Percentiles rank a stretch among this genome's conserved stretches.
Conservation (phyloP, 2,329 filamentous ascomycete genomes). For the Fonsecaea erecta region DNA sequence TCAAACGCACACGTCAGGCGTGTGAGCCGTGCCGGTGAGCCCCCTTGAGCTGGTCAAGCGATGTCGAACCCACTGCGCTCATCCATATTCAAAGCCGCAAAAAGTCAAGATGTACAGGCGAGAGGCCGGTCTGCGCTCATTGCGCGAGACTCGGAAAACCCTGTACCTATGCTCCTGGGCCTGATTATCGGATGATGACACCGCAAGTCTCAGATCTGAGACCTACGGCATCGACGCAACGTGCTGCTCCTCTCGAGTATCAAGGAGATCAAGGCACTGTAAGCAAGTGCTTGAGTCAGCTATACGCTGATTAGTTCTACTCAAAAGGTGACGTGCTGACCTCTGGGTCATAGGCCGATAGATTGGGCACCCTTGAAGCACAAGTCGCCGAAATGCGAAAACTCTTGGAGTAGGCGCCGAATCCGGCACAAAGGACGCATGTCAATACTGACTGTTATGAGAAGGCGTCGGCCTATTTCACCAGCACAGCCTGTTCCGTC, state of each 20-base stretch:
- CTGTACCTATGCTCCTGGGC: constrained; percentile 39
- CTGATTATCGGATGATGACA: constrained; percentile 1
- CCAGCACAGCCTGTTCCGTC: neutral
- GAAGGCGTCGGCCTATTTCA: constrained; percentile 10
- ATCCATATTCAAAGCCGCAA: constrained; percentile 38
- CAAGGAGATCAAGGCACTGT: constrained; percentile 13
- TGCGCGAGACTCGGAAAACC: constrained; percentile 42
- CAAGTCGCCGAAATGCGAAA: constrained; percentile 17
- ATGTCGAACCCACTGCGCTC: neutral
- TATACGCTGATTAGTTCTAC: neutral
- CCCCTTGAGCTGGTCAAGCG: neutral
- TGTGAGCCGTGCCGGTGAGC: constrained; percentile 44
- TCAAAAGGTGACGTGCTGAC: constrained; percentile 6
- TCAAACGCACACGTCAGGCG: constrained; percentile 36
- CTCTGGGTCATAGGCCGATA: constrained; percentile 17
- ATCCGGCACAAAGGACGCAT: neutral
- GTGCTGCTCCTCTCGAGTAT: neutral
- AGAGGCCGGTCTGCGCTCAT: constrained; percentile 43
- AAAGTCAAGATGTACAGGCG: constrained; percentile 43
- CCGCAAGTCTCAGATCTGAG: constrained; percentile 1
- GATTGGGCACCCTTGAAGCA: constrained; percentile 20
- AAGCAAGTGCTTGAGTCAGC: neutral
- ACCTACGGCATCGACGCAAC: neutral
- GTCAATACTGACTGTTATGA: constrained; percentile 1
- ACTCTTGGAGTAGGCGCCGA: constrained; percentile 11